phyloP scores from a whole-genome alignment of 1,284 basidiomycete species.

The Ustanciosporium gigantosporum region DNA sequence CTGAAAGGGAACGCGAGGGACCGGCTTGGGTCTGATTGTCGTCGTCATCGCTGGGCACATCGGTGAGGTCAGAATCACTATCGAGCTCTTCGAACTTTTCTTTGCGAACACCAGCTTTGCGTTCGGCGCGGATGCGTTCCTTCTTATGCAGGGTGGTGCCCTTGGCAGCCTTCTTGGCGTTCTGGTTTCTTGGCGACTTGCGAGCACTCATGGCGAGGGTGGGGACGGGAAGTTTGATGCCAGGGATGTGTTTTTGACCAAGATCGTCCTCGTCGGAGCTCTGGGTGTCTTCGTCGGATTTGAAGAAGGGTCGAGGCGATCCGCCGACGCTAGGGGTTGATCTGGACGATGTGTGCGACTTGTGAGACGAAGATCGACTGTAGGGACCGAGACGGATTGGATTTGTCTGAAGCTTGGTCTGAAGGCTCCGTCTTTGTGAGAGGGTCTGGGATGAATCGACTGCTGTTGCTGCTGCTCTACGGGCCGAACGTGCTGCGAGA shows the following conservation, averaged over 20 bases:
- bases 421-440: conserved; percentile 34
- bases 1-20: conserved; percentile 9
- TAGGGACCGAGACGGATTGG: conserved; percentile 20
- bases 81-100: conserved; percentile 48
- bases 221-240: conserved; percentile 43
- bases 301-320: conserved; percentile 26
- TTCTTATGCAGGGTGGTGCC: conserved; percentile 21
- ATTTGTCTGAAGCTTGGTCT: conserved; percentile 23
- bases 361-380: conserved; percentile 16
- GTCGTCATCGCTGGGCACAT: conserved; percentile 34
- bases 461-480: conserved; percentile 23
- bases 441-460: no score
- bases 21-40: conserved; percentile 7
- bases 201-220: conserved; percentile 37
- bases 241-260: conserved; percentile 33
- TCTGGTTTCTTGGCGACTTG: conserved; percentile 12
- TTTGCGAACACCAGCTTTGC: conserved; percentile 51
- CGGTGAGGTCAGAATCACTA: conserved; percentile 39
- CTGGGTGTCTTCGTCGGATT: conserved; percentile 26
- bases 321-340: conserved; percentile 31
- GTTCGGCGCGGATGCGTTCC: conserved; percentile 38
- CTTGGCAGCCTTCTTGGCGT: conserved; percentile 28
- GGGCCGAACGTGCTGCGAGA: conserved; percentile 21
- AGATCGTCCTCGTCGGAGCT: conserved; percentile 39
- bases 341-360: conserved; percentile 26